phyloP scores from a whole-genome alignment of 192 early-diverging fungal species.

The Coemansia sp. region DNA sequence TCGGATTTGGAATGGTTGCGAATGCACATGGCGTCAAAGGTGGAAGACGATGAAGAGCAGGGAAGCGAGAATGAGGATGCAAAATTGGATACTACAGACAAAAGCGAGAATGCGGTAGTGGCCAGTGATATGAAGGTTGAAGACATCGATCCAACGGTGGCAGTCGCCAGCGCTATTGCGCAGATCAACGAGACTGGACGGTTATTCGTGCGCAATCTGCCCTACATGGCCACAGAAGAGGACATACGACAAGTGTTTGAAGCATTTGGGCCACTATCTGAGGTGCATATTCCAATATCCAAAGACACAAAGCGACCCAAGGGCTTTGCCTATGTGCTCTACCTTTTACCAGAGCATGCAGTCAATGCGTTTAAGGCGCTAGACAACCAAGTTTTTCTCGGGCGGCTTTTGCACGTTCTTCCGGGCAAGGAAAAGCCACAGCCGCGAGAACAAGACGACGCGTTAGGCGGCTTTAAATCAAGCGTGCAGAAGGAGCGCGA shows the following conservation, averaged over 20 bases:
- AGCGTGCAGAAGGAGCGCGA: conserved; percentile 85
- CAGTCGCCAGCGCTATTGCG: conserved; percentile 49
- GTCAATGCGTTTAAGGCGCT: conserved; percentile 80
- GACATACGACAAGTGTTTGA: conserved; percentile 82
- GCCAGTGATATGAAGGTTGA: neutral
- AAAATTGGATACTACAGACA: neutral
- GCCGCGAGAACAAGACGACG: conserved; percentile 42
- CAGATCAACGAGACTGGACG: conserved; percentile 93
- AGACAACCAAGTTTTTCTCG: conserved; percentile 87
- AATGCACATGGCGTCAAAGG: conserved; percentile 61
- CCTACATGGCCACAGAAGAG: conserved; percentile 85
- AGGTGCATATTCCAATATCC: conserved; percentile 93
- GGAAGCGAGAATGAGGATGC: neutral
- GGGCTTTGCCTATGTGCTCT: conserved; percentile 91
- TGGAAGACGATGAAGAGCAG: conserved; percentile 15
- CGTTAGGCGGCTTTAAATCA: conserved; percentile 56
- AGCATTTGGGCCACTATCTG: conserved; percentile 86
- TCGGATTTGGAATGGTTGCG: conserved; percentile 71
- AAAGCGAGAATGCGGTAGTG: neutral
- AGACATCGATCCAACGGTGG: conserved; percentile 19
- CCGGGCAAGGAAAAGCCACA: conserved; percentile 82
- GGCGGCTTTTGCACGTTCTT: conserved; percentile 85
- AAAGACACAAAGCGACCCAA: conserved; percentile 90
- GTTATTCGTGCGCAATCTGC: conserved; percentile 89
- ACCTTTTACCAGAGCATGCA: conserved; percentile 89